A percentile compares a stretch with the other conserved stretches of the same genome.
Conservation (phyloP, 768 basidiomycete genomes). For the Hericium rajendrae region DNA sequence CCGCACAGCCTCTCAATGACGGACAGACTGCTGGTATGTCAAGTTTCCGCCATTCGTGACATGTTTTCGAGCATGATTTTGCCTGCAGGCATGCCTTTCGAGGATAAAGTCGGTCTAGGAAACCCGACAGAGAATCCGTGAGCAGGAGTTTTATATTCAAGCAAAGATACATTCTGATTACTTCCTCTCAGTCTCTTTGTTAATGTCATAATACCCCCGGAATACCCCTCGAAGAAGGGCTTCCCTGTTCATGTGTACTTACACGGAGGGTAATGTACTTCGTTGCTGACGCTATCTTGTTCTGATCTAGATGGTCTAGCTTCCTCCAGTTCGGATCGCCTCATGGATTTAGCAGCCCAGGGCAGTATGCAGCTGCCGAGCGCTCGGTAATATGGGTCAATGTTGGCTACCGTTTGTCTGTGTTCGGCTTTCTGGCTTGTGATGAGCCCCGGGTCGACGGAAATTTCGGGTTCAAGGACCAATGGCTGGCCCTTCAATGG, state of each 20-base stretch:
- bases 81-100: constrained; percentile 32
- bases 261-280: constrained; percentile 52
- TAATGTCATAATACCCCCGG: constrained; percentile 55
- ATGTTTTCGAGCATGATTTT: not conserved
- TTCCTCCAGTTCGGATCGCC: constrained; percentile 77
- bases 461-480: constrained; percentile 81
- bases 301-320: constrained; percentile 25
- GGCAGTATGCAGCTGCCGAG: constrained; percentile 57
- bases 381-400: constrained; percentile 67
- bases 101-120: constrained; percentile 59
- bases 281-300: not conserved
- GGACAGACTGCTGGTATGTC: constrained; percentile 47
- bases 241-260: constrained; percentile 70
- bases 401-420: constrained; percentile 68
- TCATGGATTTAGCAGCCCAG: constrained; percentile 47
- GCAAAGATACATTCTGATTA: not conserved
- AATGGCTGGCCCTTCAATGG: constrained; percentile 73
- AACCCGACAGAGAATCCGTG: constrained; percentile 65
- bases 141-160: constrained; percentile 7
- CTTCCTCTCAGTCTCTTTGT: constrained; percentile 41
- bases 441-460: constrained; percentile 53
- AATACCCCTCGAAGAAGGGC: constrained; percentile 29
- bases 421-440: constrained; percentile 66
- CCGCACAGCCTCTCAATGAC: constrained; percentile 52
- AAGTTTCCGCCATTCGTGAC: not conserved